Percentiles rank a stretch among this genome's conserved stretches.
These are phyloP conservation scores for Nannizziopsis barbatae DNA, from an alignment of 2,329 filamentous ascomycete species.

Conservation along the genomic window DNA sequence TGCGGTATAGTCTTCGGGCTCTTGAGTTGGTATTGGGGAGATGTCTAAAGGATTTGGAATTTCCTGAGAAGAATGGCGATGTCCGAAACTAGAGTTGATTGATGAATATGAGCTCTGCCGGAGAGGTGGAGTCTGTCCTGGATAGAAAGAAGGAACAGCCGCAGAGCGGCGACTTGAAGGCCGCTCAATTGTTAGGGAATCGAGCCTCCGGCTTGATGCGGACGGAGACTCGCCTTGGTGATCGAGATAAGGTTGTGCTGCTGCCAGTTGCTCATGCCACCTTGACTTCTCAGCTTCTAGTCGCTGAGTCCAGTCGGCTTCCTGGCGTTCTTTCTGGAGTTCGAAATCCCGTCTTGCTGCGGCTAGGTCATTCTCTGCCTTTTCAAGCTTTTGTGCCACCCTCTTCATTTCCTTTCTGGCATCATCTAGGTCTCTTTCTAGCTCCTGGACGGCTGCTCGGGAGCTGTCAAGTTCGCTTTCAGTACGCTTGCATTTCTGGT, in stretches of 20 bases:
- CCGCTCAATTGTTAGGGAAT: conserved; percentile 27
- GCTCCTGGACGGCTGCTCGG: conserved; percentile 34
- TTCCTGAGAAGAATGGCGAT: conserved; percentile 26
- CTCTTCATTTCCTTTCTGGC: conserved; percentile 50
- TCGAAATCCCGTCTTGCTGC: conserved; percentile 47
- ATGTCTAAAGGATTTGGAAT: conserved; percentile 18
- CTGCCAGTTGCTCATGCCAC: conserved; percentile 42
- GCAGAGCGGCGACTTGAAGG: conserved; percentile 34
- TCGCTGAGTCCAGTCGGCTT: conserved; percentile 46
- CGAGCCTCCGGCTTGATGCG: conserved; percentile 33
- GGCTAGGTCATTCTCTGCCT: conserved; percentile 51
- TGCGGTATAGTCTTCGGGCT: conserved; percentile 38
- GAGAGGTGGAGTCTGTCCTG: conserved; percentile 32
- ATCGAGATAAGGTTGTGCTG: conserved; percentile 28
- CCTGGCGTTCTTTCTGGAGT: conserved; percentile 49
- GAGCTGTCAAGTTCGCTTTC: conserved; percentile 74
- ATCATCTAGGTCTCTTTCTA: conserved; percentile 48
- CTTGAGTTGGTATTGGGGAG: conserved; percentile 41
- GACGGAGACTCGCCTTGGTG: conserved; percentile 33
- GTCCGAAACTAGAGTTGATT: conserved; percentile 20
- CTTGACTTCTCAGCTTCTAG: conserved; percentile 55
- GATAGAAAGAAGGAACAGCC: conserved; percentile 26
- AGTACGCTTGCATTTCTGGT: conserved; percentile 53
- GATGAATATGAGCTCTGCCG: conserved; percentile 40
- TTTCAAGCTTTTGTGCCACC: conserved; percentile 31